Base-by-base conservation (phyloP, 1,284 basidiomycete genomes). In the Cryptococcus floricola region DNA sequence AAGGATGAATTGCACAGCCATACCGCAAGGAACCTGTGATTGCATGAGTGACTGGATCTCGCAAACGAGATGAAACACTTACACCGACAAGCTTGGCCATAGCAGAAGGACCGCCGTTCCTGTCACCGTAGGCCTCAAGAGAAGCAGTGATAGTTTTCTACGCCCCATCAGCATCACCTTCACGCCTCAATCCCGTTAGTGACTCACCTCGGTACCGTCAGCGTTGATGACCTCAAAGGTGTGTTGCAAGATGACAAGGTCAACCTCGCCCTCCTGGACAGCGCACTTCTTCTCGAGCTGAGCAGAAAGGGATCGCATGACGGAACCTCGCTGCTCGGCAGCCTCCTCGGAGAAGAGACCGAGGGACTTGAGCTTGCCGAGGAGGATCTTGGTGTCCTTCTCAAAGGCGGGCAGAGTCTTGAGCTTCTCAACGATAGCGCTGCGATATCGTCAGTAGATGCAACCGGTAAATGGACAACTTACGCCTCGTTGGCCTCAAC, bases 241-340 rank as follows among this genome's bases (percentile, higher is more conserved):
- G 84, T 98, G 95, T 80, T 98, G 94, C 52, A 98, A 85, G 85
- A 97, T 91, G 65, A 98, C 91, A 64, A 98, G 85, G 77, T 98
- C 95, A 19, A 92, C 87, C 80, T 98, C 94, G 61, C 91, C 91
- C 48, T 83, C 80, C 61, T 86, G 88, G 79, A 97, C 98, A 75
- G 86, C 84, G 88, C 96, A 97, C 76, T 96, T 84, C 63, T 81
- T 83, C 81, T 98, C 94, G 51, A 98, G 84, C 34, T 84, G 87
- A 2, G 85, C 91, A 73, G 94, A 96, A 62, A 99, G 87, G 19
- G 96, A 94, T 79, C 97, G 93, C 64, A 99, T 85, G 63, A 95
- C 82, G 78, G 90, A 95, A 55, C 84, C 85, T 50, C 79, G 85
- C n/a, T 86, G 81, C 39, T 77, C 79, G 42, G 86, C 85, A 66